phyloP scores from a whole-genome alignment of 2,329 filamentous ascomycete genomes.

The Talaromyces funiculosus region DNA sequence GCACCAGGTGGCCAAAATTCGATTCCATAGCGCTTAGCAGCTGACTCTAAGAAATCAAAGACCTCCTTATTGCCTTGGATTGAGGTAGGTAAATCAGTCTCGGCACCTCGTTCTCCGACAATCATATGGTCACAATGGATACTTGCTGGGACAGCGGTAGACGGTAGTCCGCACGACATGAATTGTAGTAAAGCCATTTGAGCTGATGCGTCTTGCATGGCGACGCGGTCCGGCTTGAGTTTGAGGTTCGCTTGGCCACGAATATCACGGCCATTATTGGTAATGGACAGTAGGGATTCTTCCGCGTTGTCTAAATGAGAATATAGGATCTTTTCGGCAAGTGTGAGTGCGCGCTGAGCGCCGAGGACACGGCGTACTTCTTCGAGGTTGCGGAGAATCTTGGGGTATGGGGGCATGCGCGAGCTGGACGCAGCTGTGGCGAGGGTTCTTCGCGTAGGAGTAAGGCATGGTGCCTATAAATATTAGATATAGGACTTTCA shows the following conservation, averaged over 20 bases:
- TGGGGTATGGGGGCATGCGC: slow-evolving; percentile 72
- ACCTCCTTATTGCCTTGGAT: slow-evolving; percentile 94
- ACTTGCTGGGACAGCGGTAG: slow-evolving; percentile 88
- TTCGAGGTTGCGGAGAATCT: slow-evolving; percentile 69
- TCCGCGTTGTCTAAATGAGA: slow-evolving; percentile 86
- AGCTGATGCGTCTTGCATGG: slow-evolving; percentile 97
- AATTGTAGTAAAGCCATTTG: slow-evolving; percentile 99
- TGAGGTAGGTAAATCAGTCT: slow-evolving; percentile 74
- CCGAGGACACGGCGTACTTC: slow-evolving; percentile 71
- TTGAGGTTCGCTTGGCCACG: slow-evolving; percentile 88
- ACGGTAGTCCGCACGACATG: slow-evolving; percentile 89
- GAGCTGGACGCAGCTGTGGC: slow-evolving; percentile 41
- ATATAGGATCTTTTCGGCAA: slow-evolving; percentile 98
- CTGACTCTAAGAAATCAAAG: slow-evolving; percentile 93
- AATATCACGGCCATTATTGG: slow-evolving; percentile 75
- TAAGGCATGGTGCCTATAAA: not conserved
- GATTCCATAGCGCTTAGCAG: slow-evolving; percentile 83
- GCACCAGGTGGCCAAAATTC: slow-evolving; percentile 94
- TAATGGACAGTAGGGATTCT: slow-evolving; percentile 76
- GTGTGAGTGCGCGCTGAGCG: slow-evolving; percentile 59
- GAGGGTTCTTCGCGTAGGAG: slow-evolving; percentile 28
- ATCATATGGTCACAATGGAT: slow-evolving; percentile 99
- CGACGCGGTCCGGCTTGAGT: slow-evolving; percentile 93
- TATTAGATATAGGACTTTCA: not conserved
- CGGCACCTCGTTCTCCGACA: slow-evolving; percentile 85